Evolutionary conservation across 306 rosid species (phyloP), one percentile per base, ranked within the genome.

Genomic region (Begonia fuchsioides): DNA sequence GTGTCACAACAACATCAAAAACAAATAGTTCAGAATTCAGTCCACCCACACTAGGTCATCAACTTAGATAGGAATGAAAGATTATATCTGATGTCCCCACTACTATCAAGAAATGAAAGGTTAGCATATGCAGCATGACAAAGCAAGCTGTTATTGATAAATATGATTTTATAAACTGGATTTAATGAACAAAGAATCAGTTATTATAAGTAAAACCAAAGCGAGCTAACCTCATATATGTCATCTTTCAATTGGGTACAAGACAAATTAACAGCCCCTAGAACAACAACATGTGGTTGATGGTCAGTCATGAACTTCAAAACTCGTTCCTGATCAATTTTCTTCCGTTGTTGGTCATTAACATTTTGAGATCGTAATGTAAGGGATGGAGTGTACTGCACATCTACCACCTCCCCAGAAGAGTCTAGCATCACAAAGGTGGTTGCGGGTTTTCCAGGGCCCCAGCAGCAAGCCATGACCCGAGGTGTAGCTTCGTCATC

Each of bases 381-480:
- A 56, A 90, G 95, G 14, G 98, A 79, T 50, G 93, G 83, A 35
- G 93, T 71, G 63, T 85, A 79, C 52, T 85, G 95, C 60, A 90
- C 95, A 65, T 90, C 98, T 46, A 85, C 63, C 61, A 90, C 81
- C 73, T 90, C 98, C 35, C 98, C 98, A 0, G 94, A 73, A 44
- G 98, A 81, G 70, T 90, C 98, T 58, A 90, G 60, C 98, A 90
- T 90, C 12, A 82, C 92, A 73, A 90, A 90, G 64, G 95, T 90
- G 52, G 98, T 90, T 35, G 72, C 84, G 18, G 98, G 95, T 68
- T 90, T 90, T 59, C 95, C 95, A 53, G 95, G 94, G 52, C 98
- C 95, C 94, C 98, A 90, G 66, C 85, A 90, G 71, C 98, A 90
- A 40, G 98, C 95, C 95, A 90, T 81, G 62, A 90, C 98, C 79